Evolutionary conservation across 208 protist species (phyloP), one percentile per base, ranked within the genome.

Genomic region (Leishmania major): DNA sequence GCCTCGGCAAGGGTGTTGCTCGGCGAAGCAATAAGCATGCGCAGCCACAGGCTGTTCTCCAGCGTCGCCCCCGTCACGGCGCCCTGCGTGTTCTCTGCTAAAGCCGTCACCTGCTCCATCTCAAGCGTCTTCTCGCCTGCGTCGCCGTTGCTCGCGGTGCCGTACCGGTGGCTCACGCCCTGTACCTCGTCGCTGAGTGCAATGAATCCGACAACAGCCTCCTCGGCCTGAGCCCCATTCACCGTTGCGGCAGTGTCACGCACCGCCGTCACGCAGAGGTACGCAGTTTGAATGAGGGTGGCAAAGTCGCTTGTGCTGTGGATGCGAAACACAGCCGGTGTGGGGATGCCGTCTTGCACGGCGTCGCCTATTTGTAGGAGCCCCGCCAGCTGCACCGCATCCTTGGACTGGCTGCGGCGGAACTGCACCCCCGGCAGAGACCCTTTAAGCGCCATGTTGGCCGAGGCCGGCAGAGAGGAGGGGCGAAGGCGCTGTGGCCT

Each of bases 11-110:
- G 28, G 82, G 84, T 72, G 43, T 81, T 28, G 77, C 78, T 87
- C 35, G 85, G 77, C 0, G 91, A 90, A 17, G 85, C 82, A 69
- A 96, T 60, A 15, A 95, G 79, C 80, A 92, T 87, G 77, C 90
- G 92, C 45, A 96, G 77, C 92, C 92, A 96, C 76, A 95, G 74
- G 35, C 92, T 96, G 79, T 96, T 96, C 76, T 43, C 43, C 67
- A 80, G 57, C 17, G 78, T 83, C n/a, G 80, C 82, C 49, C 78
- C 74, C 2, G 22, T 31, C 1, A 71, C 57, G 37, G 57, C 74
- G 53, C 25, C 60, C 47, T 72, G 75, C 51, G 49, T 53, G 45
- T 78, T 82, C 75, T 85, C 76, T 2, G 53, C 47, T 22, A 80
- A 80, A 22, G 45, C 45, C 11, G 8, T 60, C 22, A 59, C 73